A percentile compares a stretch with the other conserved stretches of the same genome.
phyloP scores from a whole-genome alignment of 768 basidiomycete species.

The Tylopilus subfusipes region DNA sequence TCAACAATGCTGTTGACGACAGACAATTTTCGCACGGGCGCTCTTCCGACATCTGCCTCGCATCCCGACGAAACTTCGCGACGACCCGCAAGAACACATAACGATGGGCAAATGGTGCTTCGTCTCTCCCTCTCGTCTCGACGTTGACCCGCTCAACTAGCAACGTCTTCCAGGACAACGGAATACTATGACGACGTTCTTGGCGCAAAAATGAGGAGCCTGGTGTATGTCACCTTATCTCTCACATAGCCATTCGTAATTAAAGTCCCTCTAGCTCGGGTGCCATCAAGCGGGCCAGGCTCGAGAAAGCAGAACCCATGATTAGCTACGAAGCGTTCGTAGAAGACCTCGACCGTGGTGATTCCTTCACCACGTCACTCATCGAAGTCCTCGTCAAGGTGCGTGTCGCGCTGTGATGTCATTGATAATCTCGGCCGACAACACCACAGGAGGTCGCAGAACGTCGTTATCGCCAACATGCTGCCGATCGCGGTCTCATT shows the following conservation, averaged over 20 bases:
- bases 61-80: constrained; percentile 4
- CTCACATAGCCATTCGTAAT: neutral
- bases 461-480: constrained; percentile 52
- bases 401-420: constrained; percentile 17
- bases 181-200: constrained; percentile 73
- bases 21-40: constrained; percentile 21
- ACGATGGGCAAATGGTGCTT: constrained; percentile 73
- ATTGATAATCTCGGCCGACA: constrained; percentile 2
- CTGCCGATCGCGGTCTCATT: constrained; percentile 56
- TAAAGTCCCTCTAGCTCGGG: constrained; percentile 50
- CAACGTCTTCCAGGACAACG: constrained; percentile 49
- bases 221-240: constrained; percentile 56
- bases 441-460: constrained; percentile 68
- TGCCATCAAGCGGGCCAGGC: constrained; percentile 62
- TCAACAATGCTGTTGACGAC: constrained; percentile 21
- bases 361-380: constrained; percentile 74
- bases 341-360: constrained; percentile 71
- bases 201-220: constrained; percentile 66
- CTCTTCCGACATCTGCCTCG: constrained; percentile 25
- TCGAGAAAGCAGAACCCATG: constrained; percentile 59
- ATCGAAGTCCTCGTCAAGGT: constrained; percentile 80
- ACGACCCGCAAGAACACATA: constrained; percentile 3
- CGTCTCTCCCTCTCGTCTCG: neutral
- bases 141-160: neutral
- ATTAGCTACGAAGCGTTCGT: constrained; percentile 77